These are phyloP conservation scores for Cryphonectria parasitica DNA, from an alignment of 2,329 filamentous ascomycete genomes.

Conservation along the genomic window DNA sequence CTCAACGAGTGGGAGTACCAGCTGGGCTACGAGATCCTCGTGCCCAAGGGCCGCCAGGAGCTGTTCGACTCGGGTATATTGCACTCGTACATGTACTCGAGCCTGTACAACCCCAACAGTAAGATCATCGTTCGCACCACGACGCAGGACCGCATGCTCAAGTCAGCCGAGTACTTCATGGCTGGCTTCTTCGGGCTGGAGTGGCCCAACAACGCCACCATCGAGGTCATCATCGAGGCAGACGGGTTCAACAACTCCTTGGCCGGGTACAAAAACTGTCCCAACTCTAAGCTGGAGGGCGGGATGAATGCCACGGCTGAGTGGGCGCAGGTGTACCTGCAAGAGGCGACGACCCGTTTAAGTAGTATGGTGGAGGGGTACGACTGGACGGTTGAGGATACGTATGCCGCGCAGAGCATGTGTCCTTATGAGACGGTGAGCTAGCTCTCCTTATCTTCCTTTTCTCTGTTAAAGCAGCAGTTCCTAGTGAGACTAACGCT, in stretches of 20 bases:
- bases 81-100: conserved; percentile 74
- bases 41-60: conserved; percentile 71
- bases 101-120: conserved; percentile 70
- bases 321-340: conserved; percentile 70
- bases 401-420: conserved; percentile 70
- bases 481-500: conserved; percentile 19
- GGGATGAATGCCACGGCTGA: conserved; percentile 58
- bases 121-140: conserved; percentile 77
- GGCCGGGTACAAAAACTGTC: conserved; percentile 68
- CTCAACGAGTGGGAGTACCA: conserved; percentile 70
- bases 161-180: conserved; percentile 77
- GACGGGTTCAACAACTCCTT: conserved; percentile 70
- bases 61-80: conserved; percentile 69
- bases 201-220: conserved; percentile 72
- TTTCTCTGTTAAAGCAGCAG: background rate
- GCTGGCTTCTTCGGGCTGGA: conserved; percentile 78
- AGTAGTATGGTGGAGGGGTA: conserved; percentile 57
- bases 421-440: conserved; percentile 74
- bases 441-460: background rate
- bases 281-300: conserved; percentile 58
- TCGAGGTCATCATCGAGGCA: conserved; percentile 73
- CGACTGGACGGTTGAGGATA: conserved; percentile 67
- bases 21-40: conserved; percentile 72
- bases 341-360: conserved; percentile 65
- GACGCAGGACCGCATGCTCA: conserved; percentile 77